A percentile compares a stretch with the other conserved stretches of the same genome.
Conservation (phyloP, 140 eudicot genomes). For the Oenanthe javanica region DNA sequence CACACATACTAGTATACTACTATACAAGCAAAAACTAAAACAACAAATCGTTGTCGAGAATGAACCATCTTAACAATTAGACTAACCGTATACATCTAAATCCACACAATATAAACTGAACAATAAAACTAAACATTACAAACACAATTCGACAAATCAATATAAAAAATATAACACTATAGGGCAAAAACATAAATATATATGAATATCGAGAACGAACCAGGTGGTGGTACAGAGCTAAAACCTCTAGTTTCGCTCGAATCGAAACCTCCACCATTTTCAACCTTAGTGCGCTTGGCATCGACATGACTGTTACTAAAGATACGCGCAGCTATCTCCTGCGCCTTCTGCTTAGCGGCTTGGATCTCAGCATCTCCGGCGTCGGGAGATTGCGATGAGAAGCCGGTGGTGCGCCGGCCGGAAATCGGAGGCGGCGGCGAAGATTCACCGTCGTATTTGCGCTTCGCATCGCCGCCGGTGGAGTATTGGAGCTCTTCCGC, state of each 20-base stretch:
- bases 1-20: too few relatives aligned
- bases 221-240: constrained; percentile 30
- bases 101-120: background rate
- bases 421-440: constrained; percentile 39
- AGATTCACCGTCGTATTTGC: constrained; percentile 74
- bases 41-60: background rate
- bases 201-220: constrained; percentile 18
- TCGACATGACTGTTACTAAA: constrained; percentile 40
- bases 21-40: background rate
- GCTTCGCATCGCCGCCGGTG: constrained; percentile 37
- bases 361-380: constrained; percentile 56
- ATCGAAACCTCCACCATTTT: constrained; percentile 60
- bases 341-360: constrained; percentile 74
- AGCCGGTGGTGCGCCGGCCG: constrained; percentile 55
- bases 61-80: too few relatives aligned
- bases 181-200: background rate
- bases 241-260: constrained; percentile 31
- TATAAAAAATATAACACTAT: background rate
- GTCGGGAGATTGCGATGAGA: constrained; percentile 51
- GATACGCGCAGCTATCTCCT: constrained; percentile 72
- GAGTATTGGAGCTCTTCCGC: constrained; percentile 64
- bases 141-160: background rate
- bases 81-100: background rate
- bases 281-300: constrained; percentile 76
- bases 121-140: background rate